These are phyloP conservation scores for Calonectria hawksworthii DNA, from an alignment of 2,329 filamentous ascomycete genomes.

Conservation along the genomic window DNA sequence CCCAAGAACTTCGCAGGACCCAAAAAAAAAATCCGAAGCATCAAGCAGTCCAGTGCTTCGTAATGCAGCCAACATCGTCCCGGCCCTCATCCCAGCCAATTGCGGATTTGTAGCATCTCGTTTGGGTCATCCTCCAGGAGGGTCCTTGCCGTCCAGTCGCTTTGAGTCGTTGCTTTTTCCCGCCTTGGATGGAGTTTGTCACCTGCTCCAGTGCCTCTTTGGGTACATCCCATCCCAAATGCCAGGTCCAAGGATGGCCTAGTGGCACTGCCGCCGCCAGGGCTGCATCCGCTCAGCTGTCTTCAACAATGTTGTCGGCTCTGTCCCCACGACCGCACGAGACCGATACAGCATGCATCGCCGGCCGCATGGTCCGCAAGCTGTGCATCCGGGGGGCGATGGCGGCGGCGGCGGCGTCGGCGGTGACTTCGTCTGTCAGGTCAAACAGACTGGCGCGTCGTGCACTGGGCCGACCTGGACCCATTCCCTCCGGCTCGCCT, in stretches of 20 bases:
- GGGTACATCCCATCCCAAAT: constrained; percentile 19
- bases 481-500: constrained; percentile 24
- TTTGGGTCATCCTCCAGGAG: constrained; percentile 36
- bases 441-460: constrained; percentile 12
- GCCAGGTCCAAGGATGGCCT: constrained; percentile 11
- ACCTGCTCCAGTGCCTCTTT: constrained; percentile 32
- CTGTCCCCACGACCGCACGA: constrained; percentile 30
- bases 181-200: constrained; percentile 43
- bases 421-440: constrained; percentile 24
- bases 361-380: constrained; percentile 15
- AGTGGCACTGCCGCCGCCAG: constrained; percentile 16
- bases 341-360: constrained; percentile 32
- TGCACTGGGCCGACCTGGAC: constrained; percentile 23
- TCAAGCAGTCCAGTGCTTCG: neutral
- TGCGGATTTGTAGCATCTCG: constrained; percentile 21
- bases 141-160: constrained; percentile 34
- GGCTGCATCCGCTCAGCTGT: constrained; percentile 36
- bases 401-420: constrained; percentile 31
- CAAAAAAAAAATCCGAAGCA: constrained; percentile 23
- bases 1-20: constrained; percentile 15
- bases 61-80: constrained; percentile 32
- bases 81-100: constrained; percentile 47
- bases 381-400: constrained; percentile 9
- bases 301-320: neutral
- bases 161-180: constrained; percentile 45